Evolutionary conservation across 1,139 yeast species (phyloP), one percentile per base, ranked within the genome.

Genomic region (Komagataea norvegica): DNA sequence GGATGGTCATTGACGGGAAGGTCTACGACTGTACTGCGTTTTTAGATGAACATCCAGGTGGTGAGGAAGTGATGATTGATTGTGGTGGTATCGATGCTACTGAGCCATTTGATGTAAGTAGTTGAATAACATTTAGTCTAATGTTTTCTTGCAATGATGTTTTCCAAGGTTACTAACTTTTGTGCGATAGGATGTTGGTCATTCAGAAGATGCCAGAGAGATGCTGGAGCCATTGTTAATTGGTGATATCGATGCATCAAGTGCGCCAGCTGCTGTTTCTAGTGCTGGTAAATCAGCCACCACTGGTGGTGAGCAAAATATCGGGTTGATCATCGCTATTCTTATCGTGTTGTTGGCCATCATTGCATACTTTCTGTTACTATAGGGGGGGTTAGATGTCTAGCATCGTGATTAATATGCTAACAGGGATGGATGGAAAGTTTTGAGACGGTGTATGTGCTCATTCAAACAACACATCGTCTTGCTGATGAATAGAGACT

Each of bases 31-130:
- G 85, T 45, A 67, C 95, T 40, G 67, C 70, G 49, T 91, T 89
- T 64, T 64, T 89, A 45, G 96, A 89, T 56, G 97, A 91, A 68
- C 99, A 91, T 67, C 95, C 95, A 45, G 99, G 99, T 69, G 99
- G 99, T 59, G 97, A 88, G 64, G 98, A 93, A 64, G 96, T 91
- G 35, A 73, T 91, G 52, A 66, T 83, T 40, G 98, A 93, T 58
- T 76, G 79, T 53, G 97, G 91, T 43, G 98, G 98, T 49, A 69
- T 71, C 41, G 98, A 93, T 62, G 94, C 96, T 43, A 89, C 98
- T 33, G 91, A 80, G 51, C 89, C 95, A 25, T 91, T 91, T 59
- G 88, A 86, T 46, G 80, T 58, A 31, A 22, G 55, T 52, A 14
- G n/a, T n/a, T 24, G 6, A 17, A 6, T 21, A n/a, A 14, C 11